These are phyloP conservation scores for Globisporangium cederbergense DNA, from an alignment of 352 stramenopile genomes.

Conservation along the genomic window DNA sequence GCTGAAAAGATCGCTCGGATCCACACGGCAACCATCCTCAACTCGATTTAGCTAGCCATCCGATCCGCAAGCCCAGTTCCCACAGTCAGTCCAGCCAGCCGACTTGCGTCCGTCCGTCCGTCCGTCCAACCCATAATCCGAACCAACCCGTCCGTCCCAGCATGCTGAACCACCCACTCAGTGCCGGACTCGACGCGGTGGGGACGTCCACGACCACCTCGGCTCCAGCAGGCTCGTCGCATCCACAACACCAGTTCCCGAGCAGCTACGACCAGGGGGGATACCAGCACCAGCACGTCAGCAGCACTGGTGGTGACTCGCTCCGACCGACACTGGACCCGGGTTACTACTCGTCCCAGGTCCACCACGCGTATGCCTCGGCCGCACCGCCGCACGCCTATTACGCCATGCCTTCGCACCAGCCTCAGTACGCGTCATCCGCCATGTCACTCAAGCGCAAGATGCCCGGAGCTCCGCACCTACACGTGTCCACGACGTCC, in stretches of 20 bases:
- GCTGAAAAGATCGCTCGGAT: constrained; percentile 17
- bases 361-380: constrained; percentile 28
- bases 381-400: constrained; percentile 14
- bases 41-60: background rate
- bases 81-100: background rate
- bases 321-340: constrained; percentile 28
- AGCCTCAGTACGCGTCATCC: constrained; percentile 21
- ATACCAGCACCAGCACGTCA: constrained; percentile 28
- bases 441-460: constrained; percentile 39
- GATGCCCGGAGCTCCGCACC: constrained; percentile 20
- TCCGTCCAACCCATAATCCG: too few species aligned
- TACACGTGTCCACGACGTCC: background rate
- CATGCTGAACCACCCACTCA: constrained; percentile 18
- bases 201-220: background rate
- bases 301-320: constrained; percentile 18
- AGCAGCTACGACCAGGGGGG: constrained; percentile 18
- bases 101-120: constrained; percentile 2
- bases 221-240: constrained; percentile 2
- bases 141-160: background rate
- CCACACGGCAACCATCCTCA: constrained; percentile 3
- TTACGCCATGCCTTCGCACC: constrained; percentile 9
- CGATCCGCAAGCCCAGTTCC: background rate
- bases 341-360: constrained; percentile 29
- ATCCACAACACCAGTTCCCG: constrained; percentile 12
- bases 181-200: constrained; percentile 3